Evolutionary conservation across 2,329 filamentous ascomycete genomes (phyloP).

Genomic region (Lasiodiplodia sp.): DNA sequence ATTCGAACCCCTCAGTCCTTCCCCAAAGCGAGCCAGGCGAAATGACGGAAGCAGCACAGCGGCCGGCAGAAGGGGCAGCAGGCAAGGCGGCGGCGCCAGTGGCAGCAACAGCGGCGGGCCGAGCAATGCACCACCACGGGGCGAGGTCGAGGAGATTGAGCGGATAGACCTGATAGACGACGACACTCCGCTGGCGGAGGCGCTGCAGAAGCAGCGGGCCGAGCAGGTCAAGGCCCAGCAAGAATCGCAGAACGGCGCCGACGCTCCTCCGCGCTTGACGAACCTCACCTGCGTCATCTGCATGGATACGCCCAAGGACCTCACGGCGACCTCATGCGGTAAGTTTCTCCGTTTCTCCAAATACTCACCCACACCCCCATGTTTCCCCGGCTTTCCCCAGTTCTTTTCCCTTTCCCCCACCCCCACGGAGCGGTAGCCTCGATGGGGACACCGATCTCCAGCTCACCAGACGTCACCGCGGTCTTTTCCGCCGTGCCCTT

Average conservation of each 20-base stretch:
- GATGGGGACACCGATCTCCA: not conserved
- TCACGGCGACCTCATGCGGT: constrained; percentile 68
- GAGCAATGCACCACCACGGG: constrained; percentile 9
- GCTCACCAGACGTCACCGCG: not conserved
- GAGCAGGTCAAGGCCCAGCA: constrained; percentile 59
- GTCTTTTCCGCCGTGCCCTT: not conserved
- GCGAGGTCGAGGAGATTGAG: constrained; percentile 46
- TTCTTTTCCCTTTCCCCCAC: not conserved
- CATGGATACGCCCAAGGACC: constrained; percentile 66
- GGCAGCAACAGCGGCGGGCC: constrained; percentile 12
- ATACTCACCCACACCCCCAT: not conserved
- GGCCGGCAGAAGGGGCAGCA: not conserved
- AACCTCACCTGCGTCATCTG: constrained; percentile 68
- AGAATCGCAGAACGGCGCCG: constrained; percentile 36
- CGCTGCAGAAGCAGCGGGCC: constrained; percentile 60
- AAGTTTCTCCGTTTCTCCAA: constrained; percentile 39
- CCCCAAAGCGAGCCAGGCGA: constrained; percentile 41
- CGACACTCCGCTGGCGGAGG: constrained; percentile 49
- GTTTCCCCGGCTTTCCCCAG: constrained; percentile 1
- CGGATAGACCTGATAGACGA: constrained; percentile 59
- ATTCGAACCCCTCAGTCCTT: constrained; percentile 37
- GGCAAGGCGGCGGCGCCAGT: not conserved
- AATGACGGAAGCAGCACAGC: constrained; percentile 28
- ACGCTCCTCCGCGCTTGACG: constrained; percentile 51
- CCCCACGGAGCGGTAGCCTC: not conserved